phyloP scores from a whole-genome alignment of 176 grass and related monocot genomes.

The Puya raimondii region DNA sequence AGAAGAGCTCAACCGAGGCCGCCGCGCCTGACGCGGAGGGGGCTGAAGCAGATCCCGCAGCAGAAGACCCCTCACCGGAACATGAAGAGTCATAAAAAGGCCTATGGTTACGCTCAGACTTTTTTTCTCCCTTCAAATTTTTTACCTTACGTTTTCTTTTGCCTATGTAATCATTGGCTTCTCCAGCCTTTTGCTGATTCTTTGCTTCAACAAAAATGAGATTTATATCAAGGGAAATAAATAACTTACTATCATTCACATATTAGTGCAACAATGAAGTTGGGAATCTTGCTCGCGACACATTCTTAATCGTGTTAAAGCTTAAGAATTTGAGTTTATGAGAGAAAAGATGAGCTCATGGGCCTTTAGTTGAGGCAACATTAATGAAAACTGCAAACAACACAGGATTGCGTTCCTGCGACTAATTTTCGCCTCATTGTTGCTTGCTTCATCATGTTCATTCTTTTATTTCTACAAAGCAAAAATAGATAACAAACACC shows the following conservation, averaged over 20 bases:
- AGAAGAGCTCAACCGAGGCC: constrained; percentile 37
- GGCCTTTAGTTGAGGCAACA: too few relatives aligned
- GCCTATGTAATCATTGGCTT: neutral
- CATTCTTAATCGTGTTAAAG: too few relatives aligned
- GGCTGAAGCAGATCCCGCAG: neutral
- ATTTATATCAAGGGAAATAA: neutral
- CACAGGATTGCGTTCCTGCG: too few relatives aligned
- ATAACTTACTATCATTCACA: neutral
- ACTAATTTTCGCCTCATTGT: too few relatives aligned
- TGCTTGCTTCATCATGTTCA: too few relatives aligned
- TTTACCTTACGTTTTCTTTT: neutral
- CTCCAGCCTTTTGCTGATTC: neutral
- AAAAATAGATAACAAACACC: too few relatives aligned
- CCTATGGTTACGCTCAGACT: neutral
- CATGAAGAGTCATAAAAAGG: neutral
- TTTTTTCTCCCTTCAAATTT: neutral
- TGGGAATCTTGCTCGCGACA: too few relatives aligned
- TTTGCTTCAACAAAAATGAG: neutral
- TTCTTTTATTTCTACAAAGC: too few relatives aligned
- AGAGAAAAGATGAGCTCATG: too few relatives aligned
- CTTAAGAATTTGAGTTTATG: too few relatives aligned
- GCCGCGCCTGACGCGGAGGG: constrained; percentile 10
- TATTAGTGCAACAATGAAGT: too few relatives aligned
- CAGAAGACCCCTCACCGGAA: neutral
- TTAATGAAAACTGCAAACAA: too few relatives aligned